Evolutionary conservation across 2,329 filamentous ascomycete species (phyloP).

Genomic region (Phialophora chinensis): DNA sequence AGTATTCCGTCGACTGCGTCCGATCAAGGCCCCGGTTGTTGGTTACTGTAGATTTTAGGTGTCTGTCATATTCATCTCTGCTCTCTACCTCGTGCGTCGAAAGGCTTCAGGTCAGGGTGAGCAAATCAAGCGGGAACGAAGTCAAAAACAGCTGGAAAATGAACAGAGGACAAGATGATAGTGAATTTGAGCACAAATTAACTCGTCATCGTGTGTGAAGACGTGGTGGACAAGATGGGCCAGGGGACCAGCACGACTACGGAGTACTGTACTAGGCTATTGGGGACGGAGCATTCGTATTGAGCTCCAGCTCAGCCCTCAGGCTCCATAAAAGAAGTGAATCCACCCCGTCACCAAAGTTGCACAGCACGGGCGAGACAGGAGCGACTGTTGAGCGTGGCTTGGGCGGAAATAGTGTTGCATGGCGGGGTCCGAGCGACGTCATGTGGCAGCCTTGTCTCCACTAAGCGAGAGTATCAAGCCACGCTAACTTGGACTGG

Average conservation of each 20-base stretch:
- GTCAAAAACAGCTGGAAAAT: not conserved
- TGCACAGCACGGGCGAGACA: not conserved
- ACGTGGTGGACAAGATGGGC: not conserved
- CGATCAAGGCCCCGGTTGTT: too few species aligned
- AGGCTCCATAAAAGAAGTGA: not conserved
- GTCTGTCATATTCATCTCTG: not conserved
- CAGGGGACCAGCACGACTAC: too few species aligned
- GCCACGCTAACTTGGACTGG: not conserved
- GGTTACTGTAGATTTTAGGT: not conserved
- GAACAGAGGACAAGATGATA: not conserved
- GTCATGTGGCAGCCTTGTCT: conserved; percentile 11
- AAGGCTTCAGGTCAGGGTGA: too few species aligned
- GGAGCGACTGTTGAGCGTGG: not conserved
- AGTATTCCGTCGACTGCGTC: not conserved
- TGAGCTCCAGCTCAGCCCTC: not conserved
- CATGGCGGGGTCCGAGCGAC: conserved; percentile 3
- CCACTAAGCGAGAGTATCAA: not conserved
- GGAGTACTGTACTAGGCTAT: too few species aligned
- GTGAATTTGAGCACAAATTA: not conserved
- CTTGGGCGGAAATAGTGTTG: not conserved
- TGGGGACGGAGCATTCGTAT: not conserved
- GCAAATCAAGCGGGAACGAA: not conserved
- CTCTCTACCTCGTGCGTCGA: not conserved
- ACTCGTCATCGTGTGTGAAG: not conserved
- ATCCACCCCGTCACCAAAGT: not conserved